Percentiles rank a stretch among this genome's conserved stretches.
These are phyloP conservation scores for Exsudoporus floridanus DNA, from an alignment of 1,284 basidiomycete species.

Conservation along the genomic window DNA sequence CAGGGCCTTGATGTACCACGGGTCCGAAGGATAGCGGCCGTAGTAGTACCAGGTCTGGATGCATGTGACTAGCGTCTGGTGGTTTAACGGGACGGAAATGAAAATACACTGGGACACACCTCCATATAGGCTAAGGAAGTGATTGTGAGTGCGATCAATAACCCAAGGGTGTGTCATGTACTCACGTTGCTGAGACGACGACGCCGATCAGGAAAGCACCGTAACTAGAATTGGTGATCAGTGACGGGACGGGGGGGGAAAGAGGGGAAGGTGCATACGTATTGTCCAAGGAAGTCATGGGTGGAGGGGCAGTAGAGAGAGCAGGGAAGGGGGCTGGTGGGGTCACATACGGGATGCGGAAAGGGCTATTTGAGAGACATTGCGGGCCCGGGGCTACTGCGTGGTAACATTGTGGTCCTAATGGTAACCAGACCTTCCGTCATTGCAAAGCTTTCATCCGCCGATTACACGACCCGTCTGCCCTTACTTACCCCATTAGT, in stretches of 20 bases:
- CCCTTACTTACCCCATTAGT: slow-evolving; percentile 18
- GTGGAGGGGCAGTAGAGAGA: neutral
- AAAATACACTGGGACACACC: slow-evolving; percentile 36
- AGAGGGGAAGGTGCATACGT: slow-evolving; percentile 18
- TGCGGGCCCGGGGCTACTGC: slow-evolving; percentile 7
- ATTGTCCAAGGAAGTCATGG: slow-evolving; percentile 25
- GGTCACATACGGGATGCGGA: slow-evolving; percentile 6
- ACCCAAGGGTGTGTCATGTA: slow-evolving; percentile 9
- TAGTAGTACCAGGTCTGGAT: slow-evolving; percentile 62
- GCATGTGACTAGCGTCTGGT: slow-evolving; percentile 46
- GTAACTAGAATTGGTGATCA: slow-evolving; percentile 36
- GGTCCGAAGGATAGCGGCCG: slow-evolving; percentile 47
- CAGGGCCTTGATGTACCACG: slow-evolving; percentile 47
- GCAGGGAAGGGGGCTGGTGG: neutral
- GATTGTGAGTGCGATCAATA: slow-evolving; percentile 1
- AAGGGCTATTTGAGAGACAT: slow-evolving; percentile 24
- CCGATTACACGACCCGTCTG: slow-evolving; percentile 21
- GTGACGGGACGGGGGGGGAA: neutral
- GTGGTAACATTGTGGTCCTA: slow-evolving; percentile 12
- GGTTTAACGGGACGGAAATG: neutral
- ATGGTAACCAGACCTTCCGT: slow-evolving; percentile 26
- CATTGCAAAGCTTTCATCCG: slow-evolving; percentile 31
- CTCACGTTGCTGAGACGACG: slow-evolving; percentile 49
- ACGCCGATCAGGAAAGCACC: slow-evolving; percentile 56
- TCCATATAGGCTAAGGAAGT: slow-evolving; percentile 48